Conservation (phyloP, 148 eudicot species). For the Rhododendron kiyosumense region DNA sequence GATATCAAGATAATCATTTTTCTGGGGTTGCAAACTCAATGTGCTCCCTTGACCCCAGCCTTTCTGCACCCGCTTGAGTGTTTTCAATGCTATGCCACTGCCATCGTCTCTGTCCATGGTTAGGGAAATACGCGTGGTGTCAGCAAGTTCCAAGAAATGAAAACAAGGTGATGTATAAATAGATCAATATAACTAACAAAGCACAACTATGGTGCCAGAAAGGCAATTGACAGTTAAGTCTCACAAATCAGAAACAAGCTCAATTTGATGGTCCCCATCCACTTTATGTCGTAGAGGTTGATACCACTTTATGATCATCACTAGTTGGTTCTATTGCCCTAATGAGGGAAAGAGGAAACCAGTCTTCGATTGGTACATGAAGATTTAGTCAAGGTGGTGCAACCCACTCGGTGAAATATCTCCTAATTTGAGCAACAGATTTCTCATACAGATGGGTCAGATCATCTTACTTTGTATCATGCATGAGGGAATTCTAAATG, state of each 20-base stretch:
- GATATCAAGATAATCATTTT: conserved; percentile 38
- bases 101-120: conserved; percentile 72
- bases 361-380: not conserved
- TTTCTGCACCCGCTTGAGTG: conserved; percentile 65
- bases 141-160: not conserved
- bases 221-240: not conserved
- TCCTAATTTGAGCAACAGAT: not conserved
- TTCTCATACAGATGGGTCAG: not conserved
- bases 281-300: not conserved
- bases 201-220: not conserved
- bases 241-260: not conserved
- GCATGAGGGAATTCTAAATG: not conserved
- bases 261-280: not conserved
- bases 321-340: no score
- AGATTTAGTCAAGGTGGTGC: not conserved
- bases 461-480: not conserved
- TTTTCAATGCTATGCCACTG: conserved; percentile 56
- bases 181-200: not conserved
- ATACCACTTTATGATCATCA: no score
- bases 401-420: not conserved
- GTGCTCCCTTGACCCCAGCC: conserved; percentile 93
- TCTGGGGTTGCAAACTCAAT: conserved; percentile 40
- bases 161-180: not conserved
- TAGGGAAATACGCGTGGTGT: conserved; percentile 1
- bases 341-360: not conserved